Evolutionary conservation across 345 rosid species (phyloP).

Genomic region (Citrus mangshanensis): DNA sequence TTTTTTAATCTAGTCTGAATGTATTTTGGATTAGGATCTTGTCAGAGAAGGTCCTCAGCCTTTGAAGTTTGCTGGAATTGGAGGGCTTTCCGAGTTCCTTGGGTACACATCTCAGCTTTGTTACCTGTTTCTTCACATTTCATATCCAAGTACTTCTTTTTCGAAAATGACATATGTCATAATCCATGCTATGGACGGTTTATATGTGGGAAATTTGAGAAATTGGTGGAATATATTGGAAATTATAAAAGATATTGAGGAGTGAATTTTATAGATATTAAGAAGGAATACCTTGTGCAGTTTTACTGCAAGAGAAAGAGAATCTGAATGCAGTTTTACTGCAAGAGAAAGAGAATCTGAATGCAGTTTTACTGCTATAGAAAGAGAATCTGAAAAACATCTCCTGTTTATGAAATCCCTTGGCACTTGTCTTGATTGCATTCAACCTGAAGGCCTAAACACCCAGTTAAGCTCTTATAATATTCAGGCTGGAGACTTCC

Average conservation of each 20-base stretch:
- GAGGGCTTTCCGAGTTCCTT: conserved; percentile 84
- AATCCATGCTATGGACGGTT: neutral
- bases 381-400: neutral
- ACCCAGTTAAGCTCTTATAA: neutral
- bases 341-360: neutral
- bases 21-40: conserved; percentile 58
- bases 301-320: neutral
- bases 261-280: neutral
- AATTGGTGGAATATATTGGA: neutral
- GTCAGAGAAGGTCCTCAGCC: conserved; percentile 75
- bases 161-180: neutral
- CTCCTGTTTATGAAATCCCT: neutral
- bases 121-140: neutral
- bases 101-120: conserved; percentile 50
- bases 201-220: neutral
- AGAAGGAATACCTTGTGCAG: neutral
- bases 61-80: conserved; percentile 82
- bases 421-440: neutral
- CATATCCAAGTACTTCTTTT: neutral
- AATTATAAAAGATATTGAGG: neutral
- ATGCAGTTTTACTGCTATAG: neutral
- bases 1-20: conserved; percentile 7
- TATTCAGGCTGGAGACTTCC: neutral
- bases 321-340: neutral
- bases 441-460: neutral